Conservation (phyloP, 352 stramenopile genomes). For the Phytopythium oedochilum region DNA sequence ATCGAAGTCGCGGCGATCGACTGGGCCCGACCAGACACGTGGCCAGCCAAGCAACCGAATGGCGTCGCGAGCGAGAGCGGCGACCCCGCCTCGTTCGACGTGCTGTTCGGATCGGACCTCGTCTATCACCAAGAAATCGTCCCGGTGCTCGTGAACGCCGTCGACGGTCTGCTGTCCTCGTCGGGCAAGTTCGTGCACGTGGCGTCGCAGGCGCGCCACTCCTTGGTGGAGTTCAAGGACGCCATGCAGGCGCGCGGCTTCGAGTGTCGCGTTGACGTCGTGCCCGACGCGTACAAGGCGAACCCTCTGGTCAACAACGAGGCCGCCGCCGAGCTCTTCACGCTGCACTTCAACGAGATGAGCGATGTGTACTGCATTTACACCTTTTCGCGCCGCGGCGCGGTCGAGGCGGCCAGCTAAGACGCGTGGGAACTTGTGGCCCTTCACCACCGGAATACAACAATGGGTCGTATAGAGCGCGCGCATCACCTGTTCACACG, state of each 20-base stretch:
- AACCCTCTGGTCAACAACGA: slow-evolving; percentile 77
- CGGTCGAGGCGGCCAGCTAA: background rate
- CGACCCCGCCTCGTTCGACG: slow-evolving; percentile 43
- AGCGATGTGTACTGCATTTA: slow-evolving; percentile 87
- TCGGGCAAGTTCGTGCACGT: slow-evolving; percentile 74
- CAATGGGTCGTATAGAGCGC: background rate
- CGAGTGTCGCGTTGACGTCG: slow-evolving; percentile 47
- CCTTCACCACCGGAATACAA: background rate
- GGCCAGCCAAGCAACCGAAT: slow-evolving; percentile 23
- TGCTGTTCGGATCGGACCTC: slow-evolving; percentile 81
- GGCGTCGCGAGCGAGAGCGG: slow-evolving; percentile 14
- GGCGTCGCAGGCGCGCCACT: slow-evolving; percentile 74
- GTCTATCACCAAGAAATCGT: slow-evolving; percentile 87
- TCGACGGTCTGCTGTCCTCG: slow-evolving; percentile 55
- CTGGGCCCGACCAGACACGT: slow-evolving; percentile 74
- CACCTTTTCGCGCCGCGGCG: slow-evolving; percentile 44
- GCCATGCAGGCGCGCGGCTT: slow-evolving; percentile 73
- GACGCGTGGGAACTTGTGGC: background rate
- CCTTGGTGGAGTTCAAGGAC: slow-evolving; percentile 78
- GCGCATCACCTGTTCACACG: background rate
- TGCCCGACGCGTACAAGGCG: slow-evolving; percentile 79
- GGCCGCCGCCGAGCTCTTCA: slow-evolving; percentile 62
- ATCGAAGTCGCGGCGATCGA: slow-evolving; percentile 75
- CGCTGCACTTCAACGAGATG: slow-evolving; percentile 90
- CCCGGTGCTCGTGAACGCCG: slow-evolving; percentile 67